phyloP scores from a whole-genome alignment of 371 early-diverging fungal genomes.

The Funneliformis caledonium region DNA sequence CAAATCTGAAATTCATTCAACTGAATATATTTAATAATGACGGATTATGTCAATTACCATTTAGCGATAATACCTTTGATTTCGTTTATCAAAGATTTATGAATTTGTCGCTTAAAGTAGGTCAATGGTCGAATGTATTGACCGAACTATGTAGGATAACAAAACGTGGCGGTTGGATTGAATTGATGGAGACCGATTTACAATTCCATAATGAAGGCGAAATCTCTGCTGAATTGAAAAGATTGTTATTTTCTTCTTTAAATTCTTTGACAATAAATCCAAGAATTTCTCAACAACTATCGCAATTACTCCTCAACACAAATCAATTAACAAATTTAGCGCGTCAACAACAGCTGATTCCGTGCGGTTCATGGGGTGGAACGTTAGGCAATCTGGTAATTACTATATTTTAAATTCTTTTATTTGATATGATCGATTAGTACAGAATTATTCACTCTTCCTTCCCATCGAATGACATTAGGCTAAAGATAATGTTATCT shows the following conservation, averaged over 20 bases:
- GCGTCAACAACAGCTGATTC: background rate
- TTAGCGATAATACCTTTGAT: constrained; percentile 48
- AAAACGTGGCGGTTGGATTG: constrained; percentile 54
- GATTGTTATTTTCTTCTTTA: background rate
- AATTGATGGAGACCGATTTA: constrained; percentile 42
- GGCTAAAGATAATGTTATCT: background rate
- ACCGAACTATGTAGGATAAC: constrained; percentile 53
- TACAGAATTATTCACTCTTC: too few species aligned
- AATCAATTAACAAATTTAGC: background rate
- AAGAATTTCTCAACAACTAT: background rate
- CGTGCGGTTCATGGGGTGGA: constrained; percentile 20
- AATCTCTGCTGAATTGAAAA: background rate
- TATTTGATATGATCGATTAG: background rate
- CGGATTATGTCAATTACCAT: constrained; percentile 39
- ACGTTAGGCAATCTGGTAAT: constrained; percentile 24
- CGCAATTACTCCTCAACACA: background rate
- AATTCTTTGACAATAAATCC: background rate
- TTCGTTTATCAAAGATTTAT: constrained; percentile 47
- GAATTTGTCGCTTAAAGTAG: constrained; percentile 43
- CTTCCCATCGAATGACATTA: background rate
- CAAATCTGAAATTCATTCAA: constrained; percentile 54
- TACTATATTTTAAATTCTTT: background rate
- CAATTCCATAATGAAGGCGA: background rate
- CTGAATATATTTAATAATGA: constrained; percentile 40
- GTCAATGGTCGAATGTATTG: constrained; percentile 44